Evolutionary conservation across 2,329 filamentous ascomycete species (phyloP), one percentile per base, ranked within the genome.

Genomic region (Fusarium clavum): DNA sequence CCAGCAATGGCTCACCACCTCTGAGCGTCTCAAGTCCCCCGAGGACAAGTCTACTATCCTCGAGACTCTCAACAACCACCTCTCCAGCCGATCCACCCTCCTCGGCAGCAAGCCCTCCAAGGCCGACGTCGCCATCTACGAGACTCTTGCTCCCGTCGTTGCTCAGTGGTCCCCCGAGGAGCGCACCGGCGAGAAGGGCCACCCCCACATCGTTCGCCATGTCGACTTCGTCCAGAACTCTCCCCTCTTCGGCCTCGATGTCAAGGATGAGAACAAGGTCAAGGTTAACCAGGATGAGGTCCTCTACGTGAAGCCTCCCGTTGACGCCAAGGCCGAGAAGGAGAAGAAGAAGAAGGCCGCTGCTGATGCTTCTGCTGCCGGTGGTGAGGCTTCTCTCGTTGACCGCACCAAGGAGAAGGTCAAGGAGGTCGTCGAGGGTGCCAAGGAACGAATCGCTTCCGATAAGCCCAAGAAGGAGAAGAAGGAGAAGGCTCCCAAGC

Each of bases 281-380:
- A 83, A 83, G 72, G 88, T 98, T 73, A 90, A 98, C 79, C 83
- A 89, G 53, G 90, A 94, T 75, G 91, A 94, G 74, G 88, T 98
- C 64, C 87, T 93, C 69, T 94, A 94, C 80, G 91, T 94, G 75
- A 95, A 96, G 83, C 95, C 95, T 74, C 92, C 92, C 22, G 89
- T 95, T 67, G 94, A 97, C 73, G 90, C 92, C 75, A 97, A 97
- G 86, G 94, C 94, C 60, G 95, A 98, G 86, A 98, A 98, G 86
- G 94, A 98, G 87, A 98, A 97, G 91, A 97, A 97, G 86, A 94
- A 97, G 83, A 97, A 97, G 86, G 92, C 89, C 16, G 87, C 87
- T 3, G 86, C 87, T 2, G 87, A 49, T 16, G 86, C 87, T 3
- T 86, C 87, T 1, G 87, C 86, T 4, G 86, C 85, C 8, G 87